Percentiles rank a stretch among this genome's conserved stretches.
These are phyloP conservation scores for Boletus coccyginus DNA, from an alignment of 768 basidiomycete species.

Conservation along the genomic window DNA sequence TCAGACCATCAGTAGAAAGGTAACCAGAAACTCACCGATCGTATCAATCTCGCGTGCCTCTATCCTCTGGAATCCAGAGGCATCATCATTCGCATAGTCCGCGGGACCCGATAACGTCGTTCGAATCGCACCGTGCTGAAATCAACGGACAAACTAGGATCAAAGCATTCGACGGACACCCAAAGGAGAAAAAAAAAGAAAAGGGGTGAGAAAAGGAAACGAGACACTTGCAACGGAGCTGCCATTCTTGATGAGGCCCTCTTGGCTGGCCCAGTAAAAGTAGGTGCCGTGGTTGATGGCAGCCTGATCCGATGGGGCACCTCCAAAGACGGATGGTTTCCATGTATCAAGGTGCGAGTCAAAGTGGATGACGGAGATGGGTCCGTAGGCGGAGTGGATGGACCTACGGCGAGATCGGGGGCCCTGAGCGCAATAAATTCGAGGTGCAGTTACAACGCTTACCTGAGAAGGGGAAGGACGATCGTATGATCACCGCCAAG, in stretches of 20 bases:
- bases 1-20: background rate
- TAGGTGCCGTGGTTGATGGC: conserved; percentile 87
- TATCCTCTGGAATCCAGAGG: conserved; percentile 77
- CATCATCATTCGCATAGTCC: conserved; percentile 77
- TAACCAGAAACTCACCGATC: conserved; percentile 46
- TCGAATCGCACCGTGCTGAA: conserved; percentile 81
- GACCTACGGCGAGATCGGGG: conserved; percentile 43
- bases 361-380: conserved; percentile 82
- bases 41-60: conserved; percentile 85
- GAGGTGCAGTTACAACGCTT: background rate
- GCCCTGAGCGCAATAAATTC: background rate
- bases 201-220: conserved; percentile 24
- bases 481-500: conserved; percentile 91
- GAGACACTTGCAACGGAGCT: conserved; percentile 77
- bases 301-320: conserved; percentile 66
- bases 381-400: conserved; percentile 72
- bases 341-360: conserved; percentile 83
- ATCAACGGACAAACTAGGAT: conserved; percentile 67
- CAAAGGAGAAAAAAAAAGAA: conserved; percentile 15
- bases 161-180: conserved; percentile 41
- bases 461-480: conserved; percentile 53
- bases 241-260: conserved; percentile 76
- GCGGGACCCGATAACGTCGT: conserved; percentile 76
- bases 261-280: conserved; percentile 85
- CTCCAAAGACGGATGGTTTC: conserved; percentile 74